These are phyloP conservation scores for Neonothopanus nambi DNA, from an alignment of 1,284 basidiomycete species.

Conservation along the genomic window DNA sequence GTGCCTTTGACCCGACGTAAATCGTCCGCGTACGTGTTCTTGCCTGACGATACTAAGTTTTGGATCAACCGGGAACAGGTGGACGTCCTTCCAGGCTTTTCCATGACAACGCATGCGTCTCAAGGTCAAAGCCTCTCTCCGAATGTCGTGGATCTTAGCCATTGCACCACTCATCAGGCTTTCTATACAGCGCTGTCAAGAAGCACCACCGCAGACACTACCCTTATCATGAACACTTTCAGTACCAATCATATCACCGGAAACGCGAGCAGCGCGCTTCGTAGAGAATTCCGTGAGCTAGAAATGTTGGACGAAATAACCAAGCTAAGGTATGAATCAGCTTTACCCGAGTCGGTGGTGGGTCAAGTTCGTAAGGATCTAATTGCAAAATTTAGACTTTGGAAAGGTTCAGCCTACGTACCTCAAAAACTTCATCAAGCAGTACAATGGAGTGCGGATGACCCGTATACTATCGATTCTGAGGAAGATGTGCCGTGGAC, in stretches of 20 bases:
- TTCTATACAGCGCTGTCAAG: constrained; percentile 38
- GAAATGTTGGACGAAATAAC: constrained; percentile 36
- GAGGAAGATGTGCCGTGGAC: neutral
- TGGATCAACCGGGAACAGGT: constrained; percentile 32
- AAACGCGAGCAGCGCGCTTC: constrained; percentile 25
- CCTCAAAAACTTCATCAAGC: constrained; percentile 19
- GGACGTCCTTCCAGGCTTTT: constrained; percentile 37
- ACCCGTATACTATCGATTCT: neutral
- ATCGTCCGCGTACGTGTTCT: constrained; percentile 18
- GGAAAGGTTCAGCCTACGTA: constrained; percentile 17
- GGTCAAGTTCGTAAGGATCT: constrained; percentile 16
- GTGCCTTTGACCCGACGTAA: constrained; percentile 30
- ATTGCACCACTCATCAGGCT: constrained; percentile 30
- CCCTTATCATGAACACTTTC: constrained; percentile 33
- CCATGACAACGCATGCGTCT: constrained; percentile 41
- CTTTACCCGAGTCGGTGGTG: constrained; percentile 22
- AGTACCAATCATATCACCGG: constrained; percentile 15
- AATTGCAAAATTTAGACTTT: constrained; percentile 20
- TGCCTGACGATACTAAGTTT: constrained; percentile 28
- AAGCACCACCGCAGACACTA: constrained; percentile 29
- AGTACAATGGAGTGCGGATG: constrained; percentile 17
- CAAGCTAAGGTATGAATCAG: constrained; percentile 20
- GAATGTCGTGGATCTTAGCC: constrained; percentile 35
- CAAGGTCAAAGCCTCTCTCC: constrained; percentile 36
- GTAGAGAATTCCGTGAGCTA: constrained; percentile 32